A percentile compares a stretch with the other conserved stretches of the same genome.
Conservation (phyloP, 177 flowering plant species). For the Vitis hybrid region DNA sequence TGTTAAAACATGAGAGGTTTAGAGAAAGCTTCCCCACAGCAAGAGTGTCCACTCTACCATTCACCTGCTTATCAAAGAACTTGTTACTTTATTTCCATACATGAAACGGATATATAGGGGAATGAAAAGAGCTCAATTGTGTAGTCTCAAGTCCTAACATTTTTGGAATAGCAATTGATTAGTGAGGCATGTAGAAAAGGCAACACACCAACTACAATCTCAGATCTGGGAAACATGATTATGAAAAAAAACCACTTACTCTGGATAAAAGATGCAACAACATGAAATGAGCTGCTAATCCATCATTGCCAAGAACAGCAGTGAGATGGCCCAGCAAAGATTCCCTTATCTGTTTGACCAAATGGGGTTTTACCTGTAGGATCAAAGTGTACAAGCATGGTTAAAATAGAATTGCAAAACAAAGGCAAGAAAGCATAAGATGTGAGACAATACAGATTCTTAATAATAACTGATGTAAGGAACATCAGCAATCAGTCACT, state of each 20-base stretch:
- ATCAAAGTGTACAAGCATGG: constrained; percentile 4
- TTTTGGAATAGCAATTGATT: not conserved
- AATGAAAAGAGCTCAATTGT: not conserved
- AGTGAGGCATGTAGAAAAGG: not conserved
- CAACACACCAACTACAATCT: not conserved
- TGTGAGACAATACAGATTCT: too few species aligned
- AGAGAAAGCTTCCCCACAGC: constrained; percentile 91
- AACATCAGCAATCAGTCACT: not conserved
- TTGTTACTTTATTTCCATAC: not conserved
- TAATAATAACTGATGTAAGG: too few species aligned
- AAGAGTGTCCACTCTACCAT: constrained; percentile 62
- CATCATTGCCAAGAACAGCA: constrained; percentile 78
- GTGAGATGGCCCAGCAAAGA: constrained; percentile 67
- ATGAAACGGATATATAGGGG: not conserved
- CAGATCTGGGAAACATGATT: not conserved
- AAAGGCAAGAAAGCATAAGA: not conserved
- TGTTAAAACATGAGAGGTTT: constrained; percentile 67
- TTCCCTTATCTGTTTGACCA: constrained; percentile 60
- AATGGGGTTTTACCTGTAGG: constrained; percentile 49
- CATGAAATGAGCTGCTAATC: constrained; percentile 73
- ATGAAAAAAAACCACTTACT: constrained; percentile 34
- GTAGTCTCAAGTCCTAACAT: too few species aligned
- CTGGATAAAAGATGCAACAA: constrained; percentile 86
- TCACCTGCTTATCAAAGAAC: constrained; percentile 53
- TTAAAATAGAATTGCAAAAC: not conserved